A percentile compares a stretch with the other conserved stretches of the same genome.
These are phyloP conservation scores for Ascosphaera aggregata DNA, from an alignment of 2,329 filamentous ascomycete genomes.

Conservation along the genomic window DNA sequence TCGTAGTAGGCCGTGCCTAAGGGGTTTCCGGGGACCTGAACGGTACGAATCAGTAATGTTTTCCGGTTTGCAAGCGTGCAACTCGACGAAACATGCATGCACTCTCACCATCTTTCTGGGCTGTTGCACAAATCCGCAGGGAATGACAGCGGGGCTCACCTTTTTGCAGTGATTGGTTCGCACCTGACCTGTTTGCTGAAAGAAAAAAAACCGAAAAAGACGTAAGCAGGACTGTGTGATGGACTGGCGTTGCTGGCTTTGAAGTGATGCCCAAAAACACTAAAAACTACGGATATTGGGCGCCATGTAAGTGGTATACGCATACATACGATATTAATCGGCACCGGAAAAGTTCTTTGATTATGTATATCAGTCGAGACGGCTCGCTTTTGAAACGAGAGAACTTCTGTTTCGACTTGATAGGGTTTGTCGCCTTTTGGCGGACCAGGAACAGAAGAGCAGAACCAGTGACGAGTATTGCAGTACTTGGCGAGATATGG, in stretches of 20 bases:
- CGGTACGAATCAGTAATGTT: background rate
- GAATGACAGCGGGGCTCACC: background rate
- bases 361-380: background rate
- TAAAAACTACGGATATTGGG: background rate
- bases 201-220: too few species aligned
- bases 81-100: too few species aligned
- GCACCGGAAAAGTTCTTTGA: background rate
- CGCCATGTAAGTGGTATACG: background rate
- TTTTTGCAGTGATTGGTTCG: background rate
- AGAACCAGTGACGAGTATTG: background rate
- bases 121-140: background rate
- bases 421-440: background rate
- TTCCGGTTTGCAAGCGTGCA: background rate
- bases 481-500: background rate
- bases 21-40: background rate
- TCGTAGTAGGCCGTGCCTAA: background rate
- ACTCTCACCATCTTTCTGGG: background rate
- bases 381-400: background rate
- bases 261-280: background rate
- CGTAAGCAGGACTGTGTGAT: background rate
- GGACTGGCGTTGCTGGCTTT: background rate
- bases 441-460: background rate
- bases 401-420: background rate
- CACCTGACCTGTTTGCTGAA: background rate
- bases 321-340: background rate